phyloP scores from a whole-genome alignment of 345 rosid genomes.

The Litchi chinensis region DNA sequence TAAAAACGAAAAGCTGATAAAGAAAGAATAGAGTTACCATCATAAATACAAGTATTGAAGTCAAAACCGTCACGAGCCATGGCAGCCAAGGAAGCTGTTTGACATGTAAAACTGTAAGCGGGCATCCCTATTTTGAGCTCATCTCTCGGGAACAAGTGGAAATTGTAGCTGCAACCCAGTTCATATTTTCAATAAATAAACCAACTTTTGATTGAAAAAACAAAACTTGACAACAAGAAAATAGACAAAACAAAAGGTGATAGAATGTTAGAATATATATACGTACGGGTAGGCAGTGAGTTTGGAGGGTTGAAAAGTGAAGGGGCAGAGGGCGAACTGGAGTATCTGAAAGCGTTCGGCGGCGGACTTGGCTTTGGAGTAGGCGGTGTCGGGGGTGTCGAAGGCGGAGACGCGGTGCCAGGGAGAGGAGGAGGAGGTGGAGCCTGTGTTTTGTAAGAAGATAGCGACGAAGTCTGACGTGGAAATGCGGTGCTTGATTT shows the following conservation, averaged over 20 bases:
- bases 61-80: constrained; percentile 89
- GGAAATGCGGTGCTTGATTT: constrained; percentile 55
- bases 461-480: constrained; percentile 70
- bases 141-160: constrained; percentile 87
- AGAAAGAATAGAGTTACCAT: constrained; percentile 51
- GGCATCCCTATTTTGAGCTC: constrained; percentile 78
- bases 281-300: constrained; percentile 69
- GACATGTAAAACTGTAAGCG: constrained; percentile 82
- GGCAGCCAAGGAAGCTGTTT: constrained; percentile 60
- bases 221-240: not conserved
- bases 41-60: constrained; percentile 81
- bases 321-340: constrained; percentile 85
- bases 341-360: constrained; percentile 77
- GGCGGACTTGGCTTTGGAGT: constrained; percentile 65
- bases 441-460: constrained; percentile 71
- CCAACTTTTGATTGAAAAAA: not conserved
- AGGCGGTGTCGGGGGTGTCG: constrained; percentile 69
- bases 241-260: not conserved
- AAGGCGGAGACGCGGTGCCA: constrained; percentile 85
- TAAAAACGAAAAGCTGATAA: not conserved
- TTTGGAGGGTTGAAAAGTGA: constrained; percentile 50
- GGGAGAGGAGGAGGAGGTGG: constrained; percentile 62
- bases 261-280: not conserved
- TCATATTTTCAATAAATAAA: not conserved
- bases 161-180: constrained; percentile 67